phyloP scores from a whole-genome alignment of 306 rosid genomes.

The Cicer chorassanicum region DNA sequence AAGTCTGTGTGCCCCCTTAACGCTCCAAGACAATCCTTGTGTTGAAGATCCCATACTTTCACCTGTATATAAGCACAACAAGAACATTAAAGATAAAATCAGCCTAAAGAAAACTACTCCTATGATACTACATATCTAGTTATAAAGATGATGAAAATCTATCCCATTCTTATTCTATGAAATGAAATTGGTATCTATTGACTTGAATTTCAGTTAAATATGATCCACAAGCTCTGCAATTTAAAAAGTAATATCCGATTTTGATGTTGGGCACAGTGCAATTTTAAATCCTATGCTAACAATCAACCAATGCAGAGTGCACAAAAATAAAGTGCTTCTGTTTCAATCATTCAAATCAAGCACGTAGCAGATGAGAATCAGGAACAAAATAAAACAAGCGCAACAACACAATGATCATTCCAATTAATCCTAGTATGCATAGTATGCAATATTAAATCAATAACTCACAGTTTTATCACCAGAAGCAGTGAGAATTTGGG shows the following conservation, averaged over 20 bases:
- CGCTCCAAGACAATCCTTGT: conserved; percentile 66
- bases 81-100: conserved; percentile 11
- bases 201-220: conserved; percentile 3
- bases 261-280: neutral
- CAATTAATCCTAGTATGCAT: neutral
- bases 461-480: conserved; percentile 92
- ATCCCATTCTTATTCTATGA: neutral
- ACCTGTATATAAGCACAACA: conserved; percentile 56
- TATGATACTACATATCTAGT: conserved; percentile 9
- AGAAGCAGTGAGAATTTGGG: conserved; percentile 87
- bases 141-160: neutral
- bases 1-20: conserved; percentile 84
- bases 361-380: conserved; percentile 3
- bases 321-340: neutral
- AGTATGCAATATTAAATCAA: neutral
- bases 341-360: neutral
- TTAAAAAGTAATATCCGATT: neutral
- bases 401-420: conserved; percentile 9
- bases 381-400: neutral
- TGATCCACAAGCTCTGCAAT: neutral
- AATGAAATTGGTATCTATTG: conserved; percentile 2
- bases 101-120: conserved; percentile 7
- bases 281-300: conserved; percentile 10
- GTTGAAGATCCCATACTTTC: conserved; percentile 89
- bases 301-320: neutral